Base-by-base conservation (phyloP, 1,139 yeast species). In the Pichia sp. region DNA sequence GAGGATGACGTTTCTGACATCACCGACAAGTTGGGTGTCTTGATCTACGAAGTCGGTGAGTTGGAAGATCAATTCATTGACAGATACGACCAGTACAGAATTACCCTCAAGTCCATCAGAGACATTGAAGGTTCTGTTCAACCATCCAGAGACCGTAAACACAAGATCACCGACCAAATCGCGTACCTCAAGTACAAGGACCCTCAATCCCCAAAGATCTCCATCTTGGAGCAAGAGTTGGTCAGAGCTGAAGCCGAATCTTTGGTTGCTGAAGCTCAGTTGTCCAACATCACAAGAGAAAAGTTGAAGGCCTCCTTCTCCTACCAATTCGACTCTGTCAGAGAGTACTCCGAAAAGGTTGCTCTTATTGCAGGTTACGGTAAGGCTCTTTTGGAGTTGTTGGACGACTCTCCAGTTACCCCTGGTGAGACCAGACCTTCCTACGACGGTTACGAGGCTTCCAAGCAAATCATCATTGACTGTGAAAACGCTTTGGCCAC, bases 401-500 rank as follows among this genome's bases (percentile, higher is more conserved):
- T 87, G 68, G 95, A 87, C 68, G 95, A 86, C 67, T 74, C 87
- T 58, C 88, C 95, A 58, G 93, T 87, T 52, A 85, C 95, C 60
- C 96, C 96, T 54, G 96, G 96, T 74, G 95, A 87, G 74, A 83
- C 90, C 55, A 84, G 93, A 82, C 86, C 90, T 49, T 86, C 90
- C 54, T 86, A 86, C 70, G 95, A 86, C 65, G 95, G 95, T 61
- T 86, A 85, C 69, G 93, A 86, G 70, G 91, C 93, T 52, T 83
- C 91, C 51, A 86, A 85, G 74, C 95, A 86, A 73, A 85, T 86
- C 70, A 85, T 86, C 65, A 82, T 86, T 67, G 95, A 86, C 67
- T 88, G 90, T 63, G 95, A 86, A 74, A 83, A 83, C 60, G 90
- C 95, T 53, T 76, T 86, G 66, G 90, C 87, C 60, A 76, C 86